These are phyloP conservation scores for Tilletia indica DNA, from an alignment of 1,284 basidiomycete genomes.

Conservation along the genomic window DNA sequence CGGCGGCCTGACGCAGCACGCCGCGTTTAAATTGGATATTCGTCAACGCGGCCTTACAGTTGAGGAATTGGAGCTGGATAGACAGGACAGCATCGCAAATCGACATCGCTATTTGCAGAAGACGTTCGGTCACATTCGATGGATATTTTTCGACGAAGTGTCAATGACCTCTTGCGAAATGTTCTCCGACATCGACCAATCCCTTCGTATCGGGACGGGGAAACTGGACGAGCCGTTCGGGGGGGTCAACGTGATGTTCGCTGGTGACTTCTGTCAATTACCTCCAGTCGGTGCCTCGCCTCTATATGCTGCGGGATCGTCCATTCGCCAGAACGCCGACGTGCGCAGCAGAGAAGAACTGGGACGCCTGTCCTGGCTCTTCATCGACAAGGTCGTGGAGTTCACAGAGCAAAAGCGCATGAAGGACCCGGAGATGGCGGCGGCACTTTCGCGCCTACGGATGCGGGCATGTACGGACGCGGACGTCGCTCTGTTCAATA, in stretches of 20 bases:
- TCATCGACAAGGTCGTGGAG: neutral
- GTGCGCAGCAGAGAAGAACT: neutral
- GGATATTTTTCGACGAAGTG: neutral
- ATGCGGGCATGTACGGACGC: neutral
- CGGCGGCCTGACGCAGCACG: neutral
- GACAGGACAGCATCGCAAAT: neutral
- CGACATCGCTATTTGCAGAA: neutral
- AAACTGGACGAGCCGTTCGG: neutral
- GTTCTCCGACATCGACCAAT: neutral
- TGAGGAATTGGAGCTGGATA: neutral
- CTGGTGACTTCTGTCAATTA: neutral
- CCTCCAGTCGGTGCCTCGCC: neutral
- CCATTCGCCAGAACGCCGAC: no score
- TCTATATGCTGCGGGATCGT: neutral
- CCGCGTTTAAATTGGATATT: neutral
- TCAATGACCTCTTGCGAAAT: no score
- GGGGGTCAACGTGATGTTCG: neutral
- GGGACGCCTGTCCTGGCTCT: neutral
- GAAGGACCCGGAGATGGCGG: neutral
- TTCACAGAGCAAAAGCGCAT: conserved; percentile 1
- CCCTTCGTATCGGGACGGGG: neutral
- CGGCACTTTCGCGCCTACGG: neutral
- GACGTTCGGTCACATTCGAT: neutral
- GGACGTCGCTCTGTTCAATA: neutral
- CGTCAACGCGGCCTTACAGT: neutral